phyloP scores from a whole-genome alignment of 805 yeast genomes.

The Candida schatavii region DNA sequence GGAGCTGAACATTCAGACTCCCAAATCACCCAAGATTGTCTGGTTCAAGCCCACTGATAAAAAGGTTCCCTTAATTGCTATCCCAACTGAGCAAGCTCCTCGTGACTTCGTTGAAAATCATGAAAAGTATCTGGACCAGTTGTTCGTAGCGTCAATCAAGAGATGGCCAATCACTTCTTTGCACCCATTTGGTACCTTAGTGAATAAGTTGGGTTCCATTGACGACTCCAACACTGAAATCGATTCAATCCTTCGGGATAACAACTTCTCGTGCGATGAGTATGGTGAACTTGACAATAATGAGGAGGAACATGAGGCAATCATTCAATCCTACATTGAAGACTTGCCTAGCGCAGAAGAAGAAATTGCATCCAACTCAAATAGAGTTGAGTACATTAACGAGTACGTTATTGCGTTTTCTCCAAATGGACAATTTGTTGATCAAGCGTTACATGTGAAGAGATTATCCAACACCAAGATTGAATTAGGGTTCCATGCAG shows the following conservation, averaged over 20 bases:
- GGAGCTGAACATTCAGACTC: conserved; percentile 44
- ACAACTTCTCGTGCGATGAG: conserved; percentile 78
- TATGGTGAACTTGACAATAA: conserved; percentile 29
- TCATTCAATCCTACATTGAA: conserved; percentile 12
- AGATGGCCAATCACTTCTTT: conserved; percentile 99
- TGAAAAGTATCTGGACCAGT: conserved; percentile 71
- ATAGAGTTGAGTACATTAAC: conserved; percentile 51
- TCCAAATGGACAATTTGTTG: conserved; percentile 57
- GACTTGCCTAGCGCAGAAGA: conserved; percentile 43
- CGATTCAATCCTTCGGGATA: conserved; percentile 85
- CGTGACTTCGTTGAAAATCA: conserved; percentile 91
- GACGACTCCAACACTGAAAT: conserved; percentile 77
- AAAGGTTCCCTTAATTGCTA: conserved; percentile 95
- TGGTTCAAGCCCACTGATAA: conserved; percentile 99
- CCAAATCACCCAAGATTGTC: conserved; percentile 82
- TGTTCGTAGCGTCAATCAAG: conserved; percentile 92
- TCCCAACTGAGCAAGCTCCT: conserved; percentile 98
- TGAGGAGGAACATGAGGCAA: conserved; percentile 16
- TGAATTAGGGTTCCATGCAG: conserved; percentile 82
- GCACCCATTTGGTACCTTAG: conserved; percentile 95
- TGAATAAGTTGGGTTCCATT: conserved; percentile 80
- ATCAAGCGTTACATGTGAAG: conserved; percentile 82
- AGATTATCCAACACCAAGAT: conserved; percentile 55
- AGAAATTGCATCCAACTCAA: conserved; percentile 26
- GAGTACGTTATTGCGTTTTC: conserved; percentile 67